Percentiles rank a stretch among this genome's conserved stretches.
Evolutionary conservation across 2,329 filamentous ascomycete species (phyloP).

Genomic region (Colletotrichum sp.): DNA sequence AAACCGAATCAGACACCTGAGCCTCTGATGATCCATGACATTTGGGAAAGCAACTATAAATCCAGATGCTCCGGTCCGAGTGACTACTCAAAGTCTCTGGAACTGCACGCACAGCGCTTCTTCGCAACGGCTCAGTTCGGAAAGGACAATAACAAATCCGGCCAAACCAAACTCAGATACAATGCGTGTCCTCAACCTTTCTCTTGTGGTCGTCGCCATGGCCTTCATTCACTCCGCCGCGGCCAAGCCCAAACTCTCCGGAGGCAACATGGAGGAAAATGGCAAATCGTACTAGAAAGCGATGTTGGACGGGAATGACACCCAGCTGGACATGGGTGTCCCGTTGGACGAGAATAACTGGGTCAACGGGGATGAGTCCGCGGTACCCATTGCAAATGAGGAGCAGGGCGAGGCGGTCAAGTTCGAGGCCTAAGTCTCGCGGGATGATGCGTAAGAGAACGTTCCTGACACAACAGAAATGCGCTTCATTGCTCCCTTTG

Average conservation of each 20-base stretch:
- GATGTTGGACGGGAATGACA: background rate
- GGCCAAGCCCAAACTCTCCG: background rate
- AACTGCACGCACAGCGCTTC: background rate
- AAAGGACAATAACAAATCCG: background rate
- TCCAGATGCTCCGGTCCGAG: fast-evolving
- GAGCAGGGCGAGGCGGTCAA: background rate
- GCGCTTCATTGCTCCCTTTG: fast-evolving
- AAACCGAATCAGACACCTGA: fast-evolving
- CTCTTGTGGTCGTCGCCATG: background rate
- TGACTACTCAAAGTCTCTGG: background rate
- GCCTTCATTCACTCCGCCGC: background rate
- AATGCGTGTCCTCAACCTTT: background rate
- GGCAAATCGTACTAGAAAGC: too few species aligned
- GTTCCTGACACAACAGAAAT: background rate
- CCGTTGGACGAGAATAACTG: background rate
- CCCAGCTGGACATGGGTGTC: too few species aligned
- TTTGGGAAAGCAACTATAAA: too few species aligned
- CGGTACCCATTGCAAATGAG: background rate
- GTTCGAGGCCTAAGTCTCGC: background rate
- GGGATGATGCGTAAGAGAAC: background rate
- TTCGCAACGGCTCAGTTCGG: background rate
- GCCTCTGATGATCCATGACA: fast-evolving
- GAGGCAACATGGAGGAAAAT: too few species aligned
- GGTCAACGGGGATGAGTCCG: background rate
- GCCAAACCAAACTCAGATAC: background rate